Evolutionary conservation across 2,329 filamentous ascomycete species (phyloP).

Genomic region (Aspergillus tamarii): DNA sequence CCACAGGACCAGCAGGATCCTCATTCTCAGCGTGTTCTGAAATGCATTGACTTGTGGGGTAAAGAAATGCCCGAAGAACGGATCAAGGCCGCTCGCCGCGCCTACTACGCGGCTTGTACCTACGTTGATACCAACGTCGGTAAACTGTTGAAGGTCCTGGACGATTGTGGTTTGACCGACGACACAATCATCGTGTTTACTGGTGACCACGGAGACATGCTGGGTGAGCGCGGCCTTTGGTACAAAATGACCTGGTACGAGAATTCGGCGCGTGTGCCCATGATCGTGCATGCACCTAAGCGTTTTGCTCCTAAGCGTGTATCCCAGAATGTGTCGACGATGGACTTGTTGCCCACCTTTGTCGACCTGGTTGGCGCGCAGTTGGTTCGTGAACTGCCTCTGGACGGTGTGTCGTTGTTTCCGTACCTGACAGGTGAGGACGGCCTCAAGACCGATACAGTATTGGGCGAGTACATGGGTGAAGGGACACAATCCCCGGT

Average conservation of each 20-base stretch:
- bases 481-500: conserved; percentile 87
- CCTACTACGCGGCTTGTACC: conserved; percentile 90
- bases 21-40: conserved; percentile 83
- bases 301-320: conserved; percentile 76
- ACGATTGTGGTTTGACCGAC: conserved; percentile 77
- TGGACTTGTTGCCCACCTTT: conserved; percentile 87
- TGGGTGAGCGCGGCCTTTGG: conserved; percentile 89
- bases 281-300: conserved; percentile 80
- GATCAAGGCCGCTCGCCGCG: conserved; percentile 80
- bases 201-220: conserved; percentile 94
- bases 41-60: conserved; percentile 84
- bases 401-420: conserved; percentile 81
- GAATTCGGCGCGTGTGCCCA: conserved; percentile 83
- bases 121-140: conserved; percentile 94
- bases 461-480: conserved; percentile 93
- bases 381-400: conserved; percentile 70
- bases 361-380: conserved; percentile 78
- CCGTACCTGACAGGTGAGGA: conserved; percentile 69
- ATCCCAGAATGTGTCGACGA: conserved; percentile 81
- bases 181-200: conserved; percentile 92
- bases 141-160: conserved; percentile 74
- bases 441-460: conserved; percentile 70
- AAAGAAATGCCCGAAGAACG: conserved; percentile 82
- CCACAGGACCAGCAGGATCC: conserved; percentile 80
- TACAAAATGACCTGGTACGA: conserved; percentile 98